phyloP scores from a whole-genome alignment of 2,329 filamentous ascomycete genomes.

The Sporothrix variecibatus region DNA sequence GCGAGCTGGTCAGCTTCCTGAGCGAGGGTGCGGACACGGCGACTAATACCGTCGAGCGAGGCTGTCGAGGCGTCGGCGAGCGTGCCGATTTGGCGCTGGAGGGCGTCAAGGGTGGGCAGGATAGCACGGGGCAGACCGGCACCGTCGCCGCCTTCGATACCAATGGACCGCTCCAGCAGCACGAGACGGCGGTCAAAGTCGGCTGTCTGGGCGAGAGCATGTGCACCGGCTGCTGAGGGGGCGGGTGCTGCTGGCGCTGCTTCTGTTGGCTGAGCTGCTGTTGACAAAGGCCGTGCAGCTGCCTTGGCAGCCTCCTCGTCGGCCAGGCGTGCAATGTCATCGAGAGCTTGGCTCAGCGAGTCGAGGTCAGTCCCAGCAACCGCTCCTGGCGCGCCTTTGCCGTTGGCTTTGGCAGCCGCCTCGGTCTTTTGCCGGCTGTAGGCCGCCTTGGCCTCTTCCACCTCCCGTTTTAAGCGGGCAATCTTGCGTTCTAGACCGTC shows the following conservation, averaged over 20 bases:
- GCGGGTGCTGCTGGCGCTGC: slow-evolving; percentile 35
- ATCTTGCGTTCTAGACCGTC: slow-evolving; percentile 68
- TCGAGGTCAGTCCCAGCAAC: slow-evolving; percentile 44
- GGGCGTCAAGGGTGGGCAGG: slow-evolving; percentile 75
- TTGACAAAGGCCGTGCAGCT: not conserved
- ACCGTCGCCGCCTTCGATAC: slow-evolving; percentile 53
- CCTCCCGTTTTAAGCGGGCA: slow-evolving; percentile 77
- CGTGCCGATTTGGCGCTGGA: slow-evolving; percentile 78
- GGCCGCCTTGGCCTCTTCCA: slow-evolving; percentile 71
- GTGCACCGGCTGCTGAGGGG: slow-evolving; percentile 49
- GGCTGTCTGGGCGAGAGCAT: slow-evolving; percentile 69
- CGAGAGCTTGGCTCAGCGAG: slow-evolving; percentile 71
- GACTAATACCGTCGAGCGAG: slow-evolving; percentile 71
- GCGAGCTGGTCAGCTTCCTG: slow-evolving; percentile 73
- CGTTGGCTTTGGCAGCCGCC: slow-evolving; percentile 45
- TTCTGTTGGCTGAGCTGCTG: not conserved
- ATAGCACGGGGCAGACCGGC: slow-evolving; percentile 62
- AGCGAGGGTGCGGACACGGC: slow-evolving; percentile 68
- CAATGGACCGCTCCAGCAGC: slow-evolving; percentile 77
- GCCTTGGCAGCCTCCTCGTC: slow-evolving; percentile 31
- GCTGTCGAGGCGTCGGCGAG: slow-evolving; percentile 72
- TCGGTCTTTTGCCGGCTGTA: slow-evolving; percentile 55
- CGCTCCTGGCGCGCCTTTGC: slow-evolving; percentile 37
- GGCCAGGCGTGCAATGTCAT: slow-evolving; percentile 57
- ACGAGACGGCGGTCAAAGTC: slow-evolving; percentile 84